Percentiles rank a stretch among this genome's conserved stretches.
These are phyloP conservation scores for Cucurbita pepo DNA, from an alignment of 306 rosid species.

Conservation along the genomic window DNA sequence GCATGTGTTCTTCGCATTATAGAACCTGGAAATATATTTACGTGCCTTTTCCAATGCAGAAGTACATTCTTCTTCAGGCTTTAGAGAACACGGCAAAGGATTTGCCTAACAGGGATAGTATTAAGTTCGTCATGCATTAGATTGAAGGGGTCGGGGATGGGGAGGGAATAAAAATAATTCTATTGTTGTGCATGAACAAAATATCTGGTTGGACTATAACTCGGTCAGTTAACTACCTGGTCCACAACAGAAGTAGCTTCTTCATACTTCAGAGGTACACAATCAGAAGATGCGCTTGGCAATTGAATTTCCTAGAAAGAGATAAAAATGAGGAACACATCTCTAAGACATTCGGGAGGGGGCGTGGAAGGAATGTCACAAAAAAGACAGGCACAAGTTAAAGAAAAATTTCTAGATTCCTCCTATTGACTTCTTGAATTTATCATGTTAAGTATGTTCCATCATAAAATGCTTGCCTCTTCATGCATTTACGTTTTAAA, in stretches of 20 bases:
- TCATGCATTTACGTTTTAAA: background rate
- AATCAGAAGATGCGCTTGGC: background rate
- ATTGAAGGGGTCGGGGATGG: background rate
- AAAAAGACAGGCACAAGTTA: background rate
- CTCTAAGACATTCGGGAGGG: background rate
- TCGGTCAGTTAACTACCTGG: background rate
- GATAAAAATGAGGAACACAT: background rate
- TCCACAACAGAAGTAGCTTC: conserved; percentile 7
- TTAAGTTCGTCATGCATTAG: conserved; percentile 5
- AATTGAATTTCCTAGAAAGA: conserved; percentile 17
- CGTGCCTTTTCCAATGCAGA: conserved; percentile 25
- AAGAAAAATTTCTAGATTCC: background rate
- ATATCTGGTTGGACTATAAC: background rate
- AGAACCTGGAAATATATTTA: background rate
- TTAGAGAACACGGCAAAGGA: conserved; percentile 3
- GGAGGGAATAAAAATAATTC: no score
- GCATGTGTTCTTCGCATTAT: background rate
- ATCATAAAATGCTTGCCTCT: background rate
- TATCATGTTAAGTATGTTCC: background rate
- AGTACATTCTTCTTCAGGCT: conserved; percentile 10
- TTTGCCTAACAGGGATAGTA: conserved; percentile 14
- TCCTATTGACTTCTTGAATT: background rate
- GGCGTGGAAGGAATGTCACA: background rate
- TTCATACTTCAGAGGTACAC: background rate
- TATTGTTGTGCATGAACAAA: background rate